Evolutionary conservation across 257 asterid species (phyloP).

Genomic region (Vinca minor): DNA sequence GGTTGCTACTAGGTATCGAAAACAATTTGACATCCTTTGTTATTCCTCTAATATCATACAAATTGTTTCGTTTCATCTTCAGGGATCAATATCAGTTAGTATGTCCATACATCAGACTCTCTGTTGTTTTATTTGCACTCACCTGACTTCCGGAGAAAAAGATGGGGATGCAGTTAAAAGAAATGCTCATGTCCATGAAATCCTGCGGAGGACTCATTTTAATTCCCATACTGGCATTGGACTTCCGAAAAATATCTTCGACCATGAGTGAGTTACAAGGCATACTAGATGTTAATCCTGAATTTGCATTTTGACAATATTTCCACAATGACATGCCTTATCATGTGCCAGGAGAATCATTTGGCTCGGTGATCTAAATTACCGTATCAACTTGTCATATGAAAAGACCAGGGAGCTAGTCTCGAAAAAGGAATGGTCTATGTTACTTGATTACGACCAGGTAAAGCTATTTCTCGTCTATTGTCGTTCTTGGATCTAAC

Average conservation of each 20-base stretch:
- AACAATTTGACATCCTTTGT: background rate
- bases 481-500: background rate
- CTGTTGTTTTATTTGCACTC: slow-evolving; percentile 77
- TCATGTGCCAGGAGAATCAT: slow-evolving; percentile 66
- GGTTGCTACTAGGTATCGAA: background rate
- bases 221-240: slow-evolving; percentile 43
- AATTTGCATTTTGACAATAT: background rate
- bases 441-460: slow-evolving; percentile 66
- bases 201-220: slow-evolving; percentile 77
- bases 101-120: slow-evolving; percentile 92
- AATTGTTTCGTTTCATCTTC: slow-evolving; percentile 20
- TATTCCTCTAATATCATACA: background rate
- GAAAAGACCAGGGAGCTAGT: slow-evolving; percentile 62
- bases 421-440: slow-evolving; percentile 59
- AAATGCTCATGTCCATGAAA: slow-evolving; percentile 77
- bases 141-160: slow-evolving; percentile 86
- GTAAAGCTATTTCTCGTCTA: slow-evolving; percentile 28
- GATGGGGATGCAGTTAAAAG: slow-evolving; percentile 66
- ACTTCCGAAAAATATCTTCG: slow-evolving; percentile 68
- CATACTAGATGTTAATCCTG: background rate
- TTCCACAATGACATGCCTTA: background rate
- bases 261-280: slow-evolving; percentile 68
- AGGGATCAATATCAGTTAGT: slow-evolving; percentile 96
- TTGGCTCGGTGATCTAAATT: slow-evolving; percentile 93
- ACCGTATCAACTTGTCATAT: slow-evolving; percentile 76